Conservation (phyloP, 495 filamentous ascomycete genomes). For the Daldinia caldariorum region DNA sequence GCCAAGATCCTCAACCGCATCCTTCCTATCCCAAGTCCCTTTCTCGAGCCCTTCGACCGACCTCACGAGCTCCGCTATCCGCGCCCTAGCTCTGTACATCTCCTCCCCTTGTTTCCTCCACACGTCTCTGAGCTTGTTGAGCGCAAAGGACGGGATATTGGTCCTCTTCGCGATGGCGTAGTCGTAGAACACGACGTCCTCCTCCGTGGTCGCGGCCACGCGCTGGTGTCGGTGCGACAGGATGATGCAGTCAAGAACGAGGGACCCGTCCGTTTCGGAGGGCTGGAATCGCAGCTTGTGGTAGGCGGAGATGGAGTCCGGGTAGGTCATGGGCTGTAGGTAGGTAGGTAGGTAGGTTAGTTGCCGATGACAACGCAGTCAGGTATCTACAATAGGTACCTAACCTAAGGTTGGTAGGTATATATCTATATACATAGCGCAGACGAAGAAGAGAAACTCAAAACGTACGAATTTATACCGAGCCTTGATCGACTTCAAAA, state of each 20-base stretch:
- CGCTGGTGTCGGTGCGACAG: constrained; percentile 83
- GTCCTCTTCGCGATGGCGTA: constrained; percentile 67
- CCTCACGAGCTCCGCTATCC: constrained; percentile 64
- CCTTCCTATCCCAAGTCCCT: constrained; percentile 76
- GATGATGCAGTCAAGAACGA: constrained; percentile 68
- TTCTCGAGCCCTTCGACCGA: constrained; percentile 71
- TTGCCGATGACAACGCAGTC: too few species aligned
- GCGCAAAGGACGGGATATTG: constrained; percentile 70
- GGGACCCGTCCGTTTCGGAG: constrained; percentile 44
- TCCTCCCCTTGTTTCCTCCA: constrained; percentile 74
- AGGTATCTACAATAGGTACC: too few species aligned
- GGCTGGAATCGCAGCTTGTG: constrained; percentile 74
- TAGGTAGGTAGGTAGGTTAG: not conserved
- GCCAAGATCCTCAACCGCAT: constrained; percentile 77
- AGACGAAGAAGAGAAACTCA: not conserved
- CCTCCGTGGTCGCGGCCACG: constrained; percentile 78
- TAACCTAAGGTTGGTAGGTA: too few species aligned
- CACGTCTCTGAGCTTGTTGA: constrained; percentile 70
- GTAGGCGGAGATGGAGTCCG: constrained; percentile 87
- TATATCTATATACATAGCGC: too few species aligned
- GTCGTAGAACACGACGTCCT: constrained; percentile 89
- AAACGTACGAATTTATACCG: constrained; percentile 90
- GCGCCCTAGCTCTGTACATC: constrained; percentile 52
- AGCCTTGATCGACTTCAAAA: constrained; percentile 80
- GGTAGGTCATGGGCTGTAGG: constrained; percentile 83